Evolutionary conservation across 352 stramenopile species (phyloP), one percentile per base, ranked within the genome.

Genomic region (Elongisporangium anandrum): DNA sequence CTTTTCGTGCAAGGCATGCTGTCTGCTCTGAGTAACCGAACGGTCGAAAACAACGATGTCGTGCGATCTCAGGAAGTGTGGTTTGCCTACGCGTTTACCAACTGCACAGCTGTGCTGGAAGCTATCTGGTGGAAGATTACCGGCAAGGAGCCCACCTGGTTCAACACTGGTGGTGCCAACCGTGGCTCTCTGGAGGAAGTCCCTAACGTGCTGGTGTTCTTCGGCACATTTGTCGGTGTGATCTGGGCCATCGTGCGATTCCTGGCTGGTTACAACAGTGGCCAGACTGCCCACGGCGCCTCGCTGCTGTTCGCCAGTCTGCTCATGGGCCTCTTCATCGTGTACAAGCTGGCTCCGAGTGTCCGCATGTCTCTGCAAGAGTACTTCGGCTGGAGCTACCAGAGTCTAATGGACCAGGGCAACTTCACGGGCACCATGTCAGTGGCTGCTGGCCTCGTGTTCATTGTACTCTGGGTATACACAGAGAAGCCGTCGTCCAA

Each of bases 351-450:
- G 13, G 81, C 79, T 17, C 85, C 85, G 1, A 90, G 77, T 50
- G 82, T 94, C 20, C 81, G 82, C 39, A 94, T 94, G 85, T 91
- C 80, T 63, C 90, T 94, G 68, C 82, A 92, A 62, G 85, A 94
- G 69, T 94, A 94, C 70, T 94, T 92, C 77, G 85, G 85, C 66
- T 94, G 85, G 85, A 91, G 80, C 69, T 92, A 94, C 70, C 69
- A 88, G 68, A 94, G 85, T 62, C 59, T 92, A 52, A 91, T 73
- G 75, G 81, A 92, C 70, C 80, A 94, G 65, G 82, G 80, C 57
- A 94, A 94, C 77, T 87, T 94, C 21, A 72, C 92, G 64, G 82
- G 85, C 63, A 79, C 69, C 26, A 73, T 85, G 21, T 85, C 75
- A 24, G 87, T 94, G 57, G 78, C 81, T 16, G 84, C 92, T 24